Conservation (phyloP, 2,329 filamentous ascomycete genomes). For the Aspergillus pseudonomiae region DNA sequence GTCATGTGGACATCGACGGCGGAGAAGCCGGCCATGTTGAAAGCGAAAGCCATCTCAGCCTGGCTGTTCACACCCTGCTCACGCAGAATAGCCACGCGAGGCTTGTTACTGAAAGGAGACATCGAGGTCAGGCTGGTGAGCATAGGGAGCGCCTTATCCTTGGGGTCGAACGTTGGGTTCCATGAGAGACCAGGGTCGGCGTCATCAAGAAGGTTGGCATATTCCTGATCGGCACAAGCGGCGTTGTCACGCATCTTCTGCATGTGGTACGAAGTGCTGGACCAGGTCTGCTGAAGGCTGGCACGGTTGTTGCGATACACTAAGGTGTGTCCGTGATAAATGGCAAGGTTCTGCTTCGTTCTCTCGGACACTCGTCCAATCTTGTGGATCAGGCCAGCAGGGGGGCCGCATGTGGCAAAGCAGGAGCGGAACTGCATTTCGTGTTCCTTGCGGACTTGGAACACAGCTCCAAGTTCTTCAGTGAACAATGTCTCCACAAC, state of each 20-base stretch:
- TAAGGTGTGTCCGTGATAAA: conserved; percentile 70
- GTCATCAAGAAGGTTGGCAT: conserved; percentile 71
- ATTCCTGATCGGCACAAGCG: conserved; percentile 81
- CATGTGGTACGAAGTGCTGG: conserved; percentile 85
- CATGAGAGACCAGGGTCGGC: conserved; percentile 81
- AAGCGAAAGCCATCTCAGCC: conserved; percentile 97
- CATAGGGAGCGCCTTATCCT: conserved; percentile 74
- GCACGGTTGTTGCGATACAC: conserved; percentile 71
- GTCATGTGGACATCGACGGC: conserved; percentile 97
- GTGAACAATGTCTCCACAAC: conserved; percentile 85
- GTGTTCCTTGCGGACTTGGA: conserved; percentile 86
- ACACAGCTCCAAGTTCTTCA: conserved; percentile 92
- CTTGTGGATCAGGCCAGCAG: conserved; percentile 77
- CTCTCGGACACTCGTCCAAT: conserved; percentile 73
- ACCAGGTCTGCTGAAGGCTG: conserved; percentile 84
- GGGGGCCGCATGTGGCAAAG: conserved; percentile 87
- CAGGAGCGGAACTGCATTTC: conserved; percentile 84
- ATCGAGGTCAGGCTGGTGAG: conserved; percentile 62
- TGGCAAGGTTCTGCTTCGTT: conserved; percentile 73
- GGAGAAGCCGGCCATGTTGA: conserved; percentile 86
- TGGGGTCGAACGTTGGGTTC: conserved; percentile 77
- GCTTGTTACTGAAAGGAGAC: conserved; percentile 62
- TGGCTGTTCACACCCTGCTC: conserved; percentile 96
- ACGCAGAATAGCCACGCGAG: conserved; percentile 85
- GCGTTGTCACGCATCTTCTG: conserved; percentile 89